phyloP scores from a whole-genome alignment of 2,329 filamentous ascomycete genomes.

The Chrysoporthe puriensis region DNA sequence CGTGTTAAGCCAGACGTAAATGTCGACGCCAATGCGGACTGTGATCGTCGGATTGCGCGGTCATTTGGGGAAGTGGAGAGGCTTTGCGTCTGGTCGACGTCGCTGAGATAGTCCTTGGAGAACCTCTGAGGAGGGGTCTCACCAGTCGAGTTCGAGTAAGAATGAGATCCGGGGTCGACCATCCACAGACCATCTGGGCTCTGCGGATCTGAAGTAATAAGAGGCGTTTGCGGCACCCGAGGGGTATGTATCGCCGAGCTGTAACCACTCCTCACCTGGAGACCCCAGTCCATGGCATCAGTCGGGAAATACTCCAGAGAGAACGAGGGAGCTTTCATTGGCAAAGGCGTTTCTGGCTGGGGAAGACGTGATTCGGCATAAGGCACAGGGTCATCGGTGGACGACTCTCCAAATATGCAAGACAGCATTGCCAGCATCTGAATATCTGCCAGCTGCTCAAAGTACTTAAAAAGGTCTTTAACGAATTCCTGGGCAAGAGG shows the following conservation, averaged over 20 bases:
- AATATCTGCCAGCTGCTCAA: constrained; percentile 63
- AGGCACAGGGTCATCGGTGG: constrained; percentile 57
- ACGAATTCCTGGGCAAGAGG: constrained; percentile 67
- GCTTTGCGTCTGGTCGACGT: constrained; percentile 53
- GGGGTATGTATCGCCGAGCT: constrained; percentile 62
- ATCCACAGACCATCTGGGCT: constrained; percentile 58
- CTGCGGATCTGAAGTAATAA: constrained; percentile 58
- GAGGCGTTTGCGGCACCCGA: constrained; percentile 58
- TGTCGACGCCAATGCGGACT: constrained; percentile 59
- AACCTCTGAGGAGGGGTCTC: constrained; percentile 62
- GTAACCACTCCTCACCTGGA: constrained; percentile 54
- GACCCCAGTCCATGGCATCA: constrained; percentile 57
- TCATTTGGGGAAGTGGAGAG: constrained; percentile 64
- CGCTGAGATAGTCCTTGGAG: constrained; percentile 48
- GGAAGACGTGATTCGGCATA: constrained; percentile 61
- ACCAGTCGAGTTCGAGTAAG: constrained; percentile 64
- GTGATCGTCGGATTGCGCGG: constrained; percentile 54
- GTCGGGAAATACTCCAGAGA: constrained; percentile 69
- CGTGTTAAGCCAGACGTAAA: constrained; percentile 60
- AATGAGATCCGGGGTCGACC: constrained; percentile 58
- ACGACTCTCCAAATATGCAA: constrained; percentile 68
- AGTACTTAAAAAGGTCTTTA: constrained; percentile 64
- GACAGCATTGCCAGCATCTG: constrained; percentile 76
- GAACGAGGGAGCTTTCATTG: constrained; percentile 68
- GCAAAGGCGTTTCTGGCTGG: constrained; percentile 64